Evolutionary conservation across 345 rosid genomes (phyloP), one percentile per base, ranked within the genome.

Genomic region (Murraya koenigii): DNA sequence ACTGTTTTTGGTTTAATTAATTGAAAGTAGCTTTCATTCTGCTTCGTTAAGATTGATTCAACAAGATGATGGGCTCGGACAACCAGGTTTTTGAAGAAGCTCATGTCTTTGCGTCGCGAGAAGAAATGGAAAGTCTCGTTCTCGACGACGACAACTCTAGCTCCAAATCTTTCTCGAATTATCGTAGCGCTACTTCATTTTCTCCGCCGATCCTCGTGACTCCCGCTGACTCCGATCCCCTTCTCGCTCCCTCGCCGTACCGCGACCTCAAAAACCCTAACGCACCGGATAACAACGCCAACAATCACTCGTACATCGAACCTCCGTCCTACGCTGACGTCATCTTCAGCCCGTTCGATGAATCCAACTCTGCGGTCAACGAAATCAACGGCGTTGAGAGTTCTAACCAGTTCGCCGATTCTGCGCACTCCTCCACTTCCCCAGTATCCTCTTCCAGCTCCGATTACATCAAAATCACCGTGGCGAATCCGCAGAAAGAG

Each of bases 271-370:
- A 79, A 66, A 87, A 83, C 87, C 79, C 83, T 72, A 85, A 75
- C 81, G 76, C 84, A 59, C 32, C 80, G 56, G 82, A 78, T 62
- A 79, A 75, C 69, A 80, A 75, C 78, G 11, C 30, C 69, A 7
- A 15, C 25, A 25, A 47, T 25, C 77, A 75, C 61, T 47, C 94
- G 52, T 90, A 96, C 88, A 88, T 91, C 90, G 97, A 97, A 78
- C 97, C 98, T 39, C 97, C 97, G 25, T 84, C 98, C 5, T 97
- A 97, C 68, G 90, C 98, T 3, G 98, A 94, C 47, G 93, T 89
- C 71, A 82, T 94, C 80, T 92, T 89, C 83, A 92, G 95, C 38
- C 95, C 97, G 30, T 94, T 89, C 77, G 93, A 93, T 66, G 93
- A 90, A 30, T 87, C 44, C 47, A 88, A 41, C 55, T 35, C 20